These are phyloP conservation scores for Vigna mungo DNA, from an alignment of 306 rosid species.

Conservation along the genomic window DNA sequence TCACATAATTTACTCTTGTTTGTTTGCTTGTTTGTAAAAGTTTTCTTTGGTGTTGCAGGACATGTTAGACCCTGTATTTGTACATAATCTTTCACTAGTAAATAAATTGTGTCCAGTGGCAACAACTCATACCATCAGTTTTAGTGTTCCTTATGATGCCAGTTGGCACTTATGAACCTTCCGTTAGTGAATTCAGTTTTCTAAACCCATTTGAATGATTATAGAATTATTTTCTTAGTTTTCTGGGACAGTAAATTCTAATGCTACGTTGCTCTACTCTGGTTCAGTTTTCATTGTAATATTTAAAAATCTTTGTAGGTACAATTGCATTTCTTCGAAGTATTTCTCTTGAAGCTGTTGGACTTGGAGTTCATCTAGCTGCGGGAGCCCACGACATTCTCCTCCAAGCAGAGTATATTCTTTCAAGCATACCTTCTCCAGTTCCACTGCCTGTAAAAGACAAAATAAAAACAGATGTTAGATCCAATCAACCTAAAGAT, in stretches of 20 bases:
- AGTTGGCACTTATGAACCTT: conserved; percentile 28
- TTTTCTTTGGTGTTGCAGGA: background rate
- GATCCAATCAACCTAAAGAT: conserved; percentile 94
- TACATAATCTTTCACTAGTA: background rate
- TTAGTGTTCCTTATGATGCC: conserved; percentile 17
- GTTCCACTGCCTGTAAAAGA: conserved; percentile 52
- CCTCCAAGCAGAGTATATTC: conserved; percentile 78
- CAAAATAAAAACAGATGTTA: conserved; percentile 58
- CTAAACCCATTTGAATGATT: conserved; percentile 26
- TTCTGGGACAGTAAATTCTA: conserved; percentile 11
- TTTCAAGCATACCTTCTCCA: conserved; percentile 72
- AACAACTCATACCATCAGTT: background rate
- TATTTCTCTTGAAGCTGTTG: conserved; percentile 97
- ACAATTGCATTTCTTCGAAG: conserved; percentile 93
- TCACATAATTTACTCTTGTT: background rate
- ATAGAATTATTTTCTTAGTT: conserved; percentile 20
- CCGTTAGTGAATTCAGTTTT: background rate
- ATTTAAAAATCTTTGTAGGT: conserved; percentile 57
- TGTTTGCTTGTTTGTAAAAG: background rate
- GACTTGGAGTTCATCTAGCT: conserved; percentile 97
- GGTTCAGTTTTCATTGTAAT: conserved; percentile 18
- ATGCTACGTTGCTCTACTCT: conserved; percentile 19
- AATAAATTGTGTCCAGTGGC: background rate
- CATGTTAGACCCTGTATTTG: background rate
- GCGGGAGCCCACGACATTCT: conserved; percentile 93